These are phyloP conservation scores for Teratosphaeria nubilosa DNA, from an alignment of 2,329 filamentous ascomycete species.

Conservation along the genomic window DNA sequence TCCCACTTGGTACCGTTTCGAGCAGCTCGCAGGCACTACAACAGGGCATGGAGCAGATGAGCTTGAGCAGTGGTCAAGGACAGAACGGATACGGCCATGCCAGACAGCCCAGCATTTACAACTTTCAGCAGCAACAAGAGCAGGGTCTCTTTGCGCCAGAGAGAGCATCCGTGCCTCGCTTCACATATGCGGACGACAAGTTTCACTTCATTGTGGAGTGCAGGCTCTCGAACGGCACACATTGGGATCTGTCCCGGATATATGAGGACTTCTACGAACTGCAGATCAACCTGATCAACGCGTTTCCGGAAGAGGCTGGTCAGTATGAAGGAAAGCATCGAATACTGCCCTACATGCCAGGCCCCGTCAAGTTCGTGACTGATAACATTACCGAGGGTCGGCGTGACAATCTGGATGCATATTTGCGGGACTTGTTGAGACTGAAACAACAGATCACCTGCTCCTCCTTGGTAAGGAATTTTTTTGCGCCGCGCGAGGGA, in stretches of 20 bases:
- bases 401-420: conserved; percentile 85
- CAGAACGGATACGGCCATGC: conserved; percentile 19
- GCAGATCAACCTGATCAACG: conserved; percentile 86
- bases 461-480: conserved; percentile 74
- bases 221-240: conserved; percentile 75
- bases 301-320: conserved; percentile 84
- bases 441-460: conserved; percentile 77
- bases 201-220: conserved; percentile 98
- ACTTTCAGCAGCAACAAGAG: conserved; percentile 35
- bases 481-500: conserved; percentile 81
- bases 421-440: conserved; percentile 80
- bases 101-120: conserved; percentile 20
- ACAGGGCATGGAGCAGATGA: conserved; percentile 65
- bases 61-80: conserved; percentile 45
- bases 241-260: conserved; percentile 88
- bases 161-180: conserved; percentile 76
- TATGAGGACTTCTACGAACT: conserved; percentile 99
- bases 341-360: conserved; percentile 92
- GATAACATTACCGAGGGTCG: conserved; percentile 91
- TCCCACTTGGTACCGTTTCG: conserved; percentile 77
- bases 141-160: conserved; percentile 57
- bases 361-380: conserved; percentile 95
- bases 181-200: conserved; percentile 93
- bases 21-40: conserved; percentile 29
- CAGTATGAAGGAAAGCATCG: conserved; percentile 66